Evolutionary conservation across 2,329 filamentous ascomycete species (phyloP).

Genomic region (Sphaerulina vaccinii): DNA sequence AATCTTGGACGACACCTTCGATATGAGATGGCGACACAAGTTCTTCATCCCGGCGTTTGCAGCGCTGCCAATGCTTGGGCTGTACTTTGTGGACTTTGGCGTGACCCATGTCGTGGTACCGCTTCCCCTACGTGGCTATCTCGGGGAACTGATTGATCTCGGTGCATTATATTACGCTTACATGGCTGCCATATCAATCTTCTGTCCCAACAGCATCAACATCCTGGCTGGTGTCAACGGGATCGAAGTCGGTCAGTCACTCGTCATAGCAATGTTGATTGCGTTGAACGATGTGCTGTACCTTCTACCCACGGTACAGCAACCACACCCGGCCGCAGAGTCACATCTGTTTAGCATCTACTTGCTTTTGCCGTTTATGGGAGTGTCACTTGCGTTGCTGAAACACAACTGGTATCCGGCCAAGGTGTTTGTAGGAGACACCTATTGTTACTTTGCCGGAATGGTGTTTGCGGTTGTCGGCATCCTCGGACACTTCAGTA

Average conservation of each 20-base stretch:
- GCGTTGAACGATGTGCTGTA: constrained; percentile 86
- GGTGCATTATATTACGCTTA: constrained; percentile 80
- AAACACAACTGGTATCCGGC: constrained; percentile 96
- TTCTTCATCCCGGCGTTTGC: constrained; percentile 96
- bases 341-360: constrained; percentile 96
- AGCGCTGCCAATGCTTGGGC: constrained; percentile 86
- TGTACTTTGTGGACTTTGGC: constrained; percentile 98
- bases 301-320: constrained; percentile 61
- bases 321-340: constrained; percentile 90
- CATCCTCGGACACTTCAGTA: constrained; percentile 96
- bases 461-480: constrained; percentile 98
- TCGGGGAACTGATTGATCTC: constrained; percentile 83
- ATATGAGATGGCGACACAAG: constrained; percentile 98
- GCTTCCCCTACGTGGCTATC: constrained; percentile 75
- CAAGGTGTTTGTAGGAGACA: constrained; percentile 93
- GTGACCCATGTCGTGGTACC: constrained; percentile 95
- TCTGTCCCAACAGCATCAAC: constrained; percentile 98
- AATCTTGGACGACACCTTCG: constrained; percentile 92
- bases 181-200: constrained; percentile 95
- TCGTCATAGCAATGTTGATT: constrained; percentile 83
- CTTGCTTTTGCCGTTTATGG: constrained; percentile 89
- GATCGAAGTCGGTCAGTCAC: constrained; percentile 90
- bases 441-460: constrained; percentile 98
- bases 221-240: constrained; percentile 99
- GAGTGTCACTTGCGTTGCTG: constrained; percentile 82